These are phyloP conservation scores for Trichoderma harzianum DNA, from an alignment of 2,329 filamentous ascomycete genomes.

Conservation along the genomic window DNA sequence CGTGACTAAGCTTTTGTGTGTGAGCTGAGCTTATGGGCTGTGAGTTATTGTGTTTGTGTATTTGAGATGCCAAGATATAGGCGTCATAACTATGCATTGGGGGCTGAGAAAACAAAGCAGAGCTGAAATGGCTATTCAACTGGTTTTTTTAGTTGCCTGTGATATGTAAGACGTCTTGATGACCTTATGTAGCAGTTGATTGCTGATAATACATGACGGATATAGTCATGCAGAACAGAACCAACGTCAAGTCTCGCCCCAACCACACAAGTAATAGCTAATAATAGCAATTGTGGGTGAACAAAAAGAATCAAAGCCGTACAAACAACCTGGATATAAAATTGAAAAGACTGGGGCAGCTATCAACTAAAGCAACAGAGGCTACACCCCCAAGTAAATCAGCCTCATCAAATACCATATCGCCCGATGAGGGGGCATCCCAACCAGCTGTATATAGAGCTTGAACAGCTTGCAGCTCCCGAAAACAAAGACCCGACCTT, in stretches of 20 bases:
- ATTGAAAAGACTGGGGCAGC: not conserved
- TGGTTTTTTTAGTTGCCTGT: not conserved
- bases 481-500: not conserved
- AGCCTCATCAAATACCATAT: not conserved
- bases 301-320: not conserved
- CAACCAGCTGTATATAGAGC: not conserved
- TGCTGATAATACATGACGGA: not conserved
- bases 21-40: not conserved
- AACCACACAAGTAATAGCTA: not conserved
- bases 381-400: not conserved
- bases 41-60: not conserved
- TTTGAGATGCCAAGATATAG: not conserved
- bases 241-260: not conserved
- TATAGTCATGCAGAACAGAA: not conserved
- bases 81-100: not conserved
- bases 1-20: constrained; percentile 29
- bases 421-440: not conserved
- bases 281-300: not conserved
- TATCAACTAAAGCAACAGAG: not conserved
- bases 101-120: not conserved
- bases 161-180: not conserved
- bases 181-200: too few species aligned
- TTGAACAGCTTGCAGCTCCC: not conserved
- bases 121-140: not conserved
- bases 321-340: not conserved